Percentiles rank a stretch among this genome's conserved stretches.
Evolutionary conservation across 495 filamentous ascomycete genomes (phyloP).

Genomic region (Copromyces sp.): DNA sequence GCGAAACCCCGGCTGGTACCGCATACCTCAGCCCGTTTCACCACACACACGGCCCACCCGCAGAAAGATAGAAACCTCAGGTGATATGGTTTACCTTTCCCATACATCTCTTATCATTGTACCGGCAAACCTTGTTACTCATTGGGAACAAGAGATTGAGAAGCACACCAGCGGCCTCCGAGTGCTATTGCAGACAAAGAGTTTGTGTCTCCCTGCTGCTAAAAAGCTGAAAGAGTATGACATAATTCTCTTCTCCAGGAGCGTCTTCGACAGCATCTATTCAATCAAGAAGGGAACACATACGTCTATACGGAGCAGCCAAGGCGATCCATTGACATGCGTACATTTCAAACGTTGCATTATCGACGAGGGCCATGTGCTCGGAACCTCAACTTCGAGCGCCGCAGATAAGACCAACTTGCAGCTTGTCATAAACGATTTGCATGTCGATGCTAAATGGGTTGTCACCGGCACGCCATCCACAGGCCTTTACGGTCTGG

Average conservation of each 20-base stretch:
- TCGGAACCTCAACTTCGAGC: constrained; percentile 48
- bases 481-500: constrained; percentile 63
- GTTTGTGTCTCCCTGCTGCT: constrained; percentile 42
- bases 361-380: constrained; percentile 83
- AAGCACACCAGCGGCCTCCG: constrained; percentile 62
- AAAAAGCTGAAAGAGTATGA: constrained; percentile 59
- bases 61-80: constrained; percentile 17
- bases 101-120: constrained; percentile 61
- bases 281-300: constrained; percentile 43
- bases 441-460: constrained; percentile 71
- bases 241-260: constrained; percentile 60
- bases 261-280: constrained; percentile 53
- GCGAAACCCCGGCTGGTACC: constrained; percentile 43
- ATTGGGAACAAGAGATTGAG: constrained; percentile 56
- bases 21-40: constrained; percentile 31
- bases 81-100: constrained; percentile 44
- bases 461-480: constrained; percentile 88
- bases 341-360: constrained; percentile 81
- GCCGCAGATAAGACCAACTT: constrained; percentile 46
- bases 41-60: constrained; percentile 13
- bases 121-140: constrained; percentile 56
- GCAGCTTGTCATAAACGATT: constrained; percentile 51
- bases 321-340: constrained; percentile 44
- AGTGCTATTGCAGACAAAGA: constrained; percentile 45
- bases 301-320: constrained; percentile 1